Evolutionary conservation across 176 grass and related monocot genomes (phyloP).

Genomic region (Musa troglodytarum): DNA sequence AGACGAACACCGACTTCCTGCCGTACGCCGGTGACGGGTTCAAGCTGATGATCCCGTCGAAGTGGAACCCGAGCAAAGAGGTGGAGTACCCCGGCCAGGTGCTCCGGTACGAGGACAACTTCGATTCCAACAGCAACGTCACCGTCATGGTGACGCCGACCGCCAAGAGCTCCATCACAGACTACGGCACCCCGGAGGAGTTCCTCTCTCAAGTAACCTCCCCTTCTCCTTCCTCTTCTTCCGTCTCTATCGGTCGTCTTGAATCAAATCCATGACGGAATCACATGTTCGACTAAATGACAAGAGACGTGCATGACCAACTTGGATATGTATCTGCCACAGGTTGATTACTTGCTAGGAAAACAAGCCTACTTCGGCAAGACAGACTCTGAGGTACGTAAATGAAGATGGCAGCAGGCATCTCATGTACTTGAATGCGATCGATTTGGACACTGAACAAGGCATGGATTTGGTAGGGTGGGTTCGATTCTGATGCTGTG

Average conservation of each 20-base stretch:
- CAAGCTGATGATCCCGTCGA: conserved; percentile 74
- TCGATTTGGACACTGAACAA: too few species aligned
- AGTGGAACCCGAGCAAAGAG: conserved; percentile 99
- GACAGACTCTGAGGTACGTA: conserved; percentile 67
- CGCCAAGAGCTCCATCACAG: conserved; percentile 73
- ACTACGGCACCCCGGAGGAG: conserved; percentile 69
- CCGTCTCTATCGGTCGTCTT: too few species aligned
- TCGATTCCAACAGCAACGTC: conserved; percentile 78
- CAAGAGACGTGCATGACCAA: too few species aligned
- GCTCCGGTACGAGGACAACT: conserved; percentile 94
- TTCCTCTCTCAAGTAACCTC: conserved; percentile 50
- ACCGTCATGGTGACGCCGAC: conserved; percentile 64
- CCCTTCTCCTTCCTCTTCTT: too few species aligned
- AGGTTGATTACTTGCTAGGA: conserved; percentile 75
- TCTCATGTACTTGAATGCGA: too few species aligned
- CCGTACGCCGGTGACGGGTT: conserved; percentile 67
- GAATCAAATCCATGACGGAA: too few species aligned
- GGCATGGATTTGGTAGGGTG: conserved; percentile 34
- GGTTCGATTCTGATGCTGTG: conserved; percentile 67
- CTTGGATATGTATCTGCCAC: too few species aligned
- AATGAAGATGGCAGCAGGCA: too few species aligned
- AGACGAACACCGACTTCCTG: conserved; percentile 62
- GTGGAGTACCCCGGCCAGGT: conserved; percentile 16
- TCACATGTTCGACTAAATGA: too few species aligned
- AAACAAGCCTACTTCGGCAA: conserved; percentile 64